phyloP scores from a whole-genome alignment of 2,329 filamentous ascomycete genomes.

The Camptophora hylomeconis region DNA sequence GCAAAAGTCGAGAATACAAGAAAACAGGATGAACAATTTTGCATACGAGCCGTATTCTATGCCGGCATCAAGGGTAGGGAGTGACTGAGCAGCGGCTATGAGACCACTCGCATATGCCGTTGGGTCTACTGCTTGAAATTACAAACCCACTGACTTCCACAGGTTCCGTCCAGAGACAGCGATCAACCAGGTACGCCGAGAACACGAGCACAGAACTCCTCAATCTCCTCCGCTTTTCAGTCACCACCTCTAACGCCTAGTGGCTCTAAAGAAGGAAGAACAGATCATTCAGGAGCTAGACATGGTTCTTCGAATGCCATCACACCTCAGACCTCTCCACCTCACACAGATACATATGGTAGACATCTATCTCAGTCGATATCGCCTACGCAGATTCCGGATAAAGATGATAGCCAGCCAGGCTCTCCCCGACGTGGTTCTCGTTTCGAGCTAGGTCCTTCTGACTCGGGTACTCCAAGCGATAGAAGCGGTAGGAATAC shows the following conservation, averaged over 20 bases:
- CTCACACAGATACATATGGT: slow-evolving; percentile 30
- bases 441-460: slow-evolving; percentile 43
- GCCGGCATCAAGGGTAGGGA: slow-evolving; percentile 40
- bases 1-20: slow-evolving; percentile 64
- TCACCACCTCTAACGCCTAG: slow-evolving; percentile 84
- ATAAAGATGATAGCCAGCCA: background rate
- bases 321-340: slow-evolving; percentile 43
- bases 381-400: slow-evolving; percentile 19
- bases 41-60: slow-evolving; percentile 84
- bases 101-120: slow-evolving; percentile 2
- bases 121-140: slow-evolving; percentile 1
- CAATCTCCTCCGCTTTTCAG: slow-evolving; percentile 60
- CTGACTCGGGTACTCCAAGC: slow-evolving; percentile 41
- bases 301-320: slow-evolving; percentile 26
- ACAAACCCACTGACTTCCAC: slow-evolving; percentile 6
- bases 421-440: slow-evolving; percentile 31
- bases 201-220: slow-evolving; percentile 43
- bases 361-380: slow-evolving; percentile 19
- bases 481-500: slow-evolving; percentile 49
- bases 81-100: too few species aligned
- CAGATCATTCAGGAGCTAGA: slow-evolving; percentile 22
- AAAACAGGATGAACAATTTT: slow-evolving; percentile 71
- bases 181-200: slow-evolving; percentile 47
- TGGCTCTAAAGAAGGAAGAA: slow-evolving; percentile 48
- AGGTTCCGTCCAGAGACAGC: slow-evolving; percentile 37